Percentiles rank a stretch among this genome's conserved stretches.
phyloP scores from a whole-genome alignment of 352 stramenopile genomes.

The Globisporangium rhizosaccharum region DNA sequence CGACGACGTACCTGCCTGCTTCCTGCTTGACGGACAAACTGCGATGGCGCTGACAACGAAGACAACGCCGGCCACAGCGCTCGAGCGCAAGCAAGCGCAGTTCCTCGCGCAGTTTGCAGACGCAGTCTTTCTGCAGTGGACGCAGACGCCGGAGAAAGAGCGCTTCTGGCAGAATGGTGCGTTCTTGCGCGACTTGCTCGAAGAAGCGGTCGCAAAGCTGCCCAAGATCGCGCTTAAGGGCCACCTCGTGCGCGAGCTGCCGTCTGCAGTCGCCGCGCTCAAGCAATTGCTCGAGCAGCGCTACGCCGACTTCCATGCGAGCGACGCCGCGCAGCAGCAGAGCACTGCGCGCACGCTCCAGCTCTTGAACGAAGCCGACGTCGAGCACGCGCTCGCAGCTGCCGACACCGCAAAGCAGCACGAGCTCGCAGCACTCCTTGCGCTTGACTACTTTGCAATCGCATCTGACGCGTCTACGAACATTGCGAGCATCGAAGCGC shows the following conservation, averaged over 20 bases:
- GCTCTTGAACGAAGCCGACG: conserved; percentile 49
- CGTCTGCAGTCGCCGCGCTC: conserved; percentile 20
- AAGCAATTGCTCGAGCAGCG: conserved; percentile 27
- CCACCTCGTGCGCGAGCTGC: conserved; percentile 36
- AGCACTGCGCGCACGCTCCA: not conserved
- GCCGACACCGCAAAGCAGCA: conserved; percentile 17
- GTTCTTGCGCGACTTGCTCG: conserved; percentile 35
- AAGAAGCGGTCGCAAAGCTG: conserved; percentile 60
- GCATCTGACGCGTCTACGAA: conserved; percentile 5
- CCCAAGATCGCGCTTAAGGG: conserved; percentile 39
- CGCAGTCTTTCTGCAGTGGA: conserved; percentile 56
- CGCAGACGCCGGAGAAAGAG: conserved; percentile 17
- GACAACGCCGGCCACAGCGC: conserved; percentile 5
- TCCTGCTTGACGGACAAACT: too few species aligned
- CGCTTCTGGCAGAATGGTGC: conserved; percentile 47
- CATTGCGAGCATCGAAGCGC: conserved; percentile 14
- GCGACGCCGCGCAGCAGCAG: conserved; percentile 2
- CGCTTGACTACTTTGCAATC: conserved; percentile 23
- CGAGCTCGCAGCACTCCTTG: conserved; percentile 27
- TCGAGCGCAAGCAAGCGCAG: conserved; percentile 40
- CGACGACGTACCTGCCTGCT: too few species aligned
- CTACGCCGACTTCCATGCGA: conserved; percentile 21
- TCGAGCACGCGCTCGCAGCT: conserved; percentile 44
- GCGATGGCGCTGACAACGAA: not conserved
- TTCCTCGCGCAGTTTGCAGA: conserved; percentile 57